Evolutionary conservation across 805 yeast genomes (phyloP), one percentile per base, ranked within the genome.

Genomic region (Saturnispora gosingensis): DNA sequence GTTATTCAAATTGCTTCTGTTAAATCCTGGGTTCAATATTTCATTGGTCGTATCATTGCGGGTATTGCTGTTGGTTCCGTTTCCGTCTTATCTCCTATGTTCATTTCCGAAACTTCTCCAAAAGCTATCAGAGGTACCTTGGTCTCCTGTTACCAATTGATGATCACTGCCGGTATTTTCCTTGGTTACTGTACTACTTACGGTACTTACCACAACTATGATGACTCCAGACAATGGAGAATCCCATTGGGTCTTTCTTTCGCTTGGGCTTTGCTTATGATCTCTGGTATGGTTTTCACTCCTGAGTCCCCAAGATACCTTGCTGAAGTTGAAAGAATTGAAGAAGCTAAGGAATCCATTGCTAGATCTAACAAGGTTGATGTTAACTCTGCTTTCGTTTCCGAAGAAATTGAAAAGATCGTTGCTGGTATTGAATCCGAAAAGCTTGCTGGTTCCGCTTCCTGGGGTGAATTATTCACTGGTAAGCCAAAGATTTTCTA

Each of bases 281-380:
- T 74, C 40, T 54, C 62, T 32, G 82, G 79, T 62, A 75, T 76
- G 80, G 55, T 72, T 27, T 71, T 73, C 56, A 80, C 81, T 76
- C 88, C 88, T 35, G 89, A 83, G 68, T 80, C 86, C 34, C 85
- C 88, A 55, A 71, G 85, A 61, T 83, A 64, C 69, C 73, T 83
- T 67, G 72, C 79, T 54, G 80, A 75, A 64, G 69, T 68, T 55
- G 70, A 68, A 43, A 72, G 67, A 51, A 56, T 72, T 35, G 82
- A 78, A 34, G 79, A 77, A 52, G 88, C 88, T 42, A 75, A 66
- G 59, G 53, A 54, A 3, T 74, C 84, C 11, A 65, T 83, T 56
- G 82, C 83, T 27, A 75, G 63, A 58, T 75, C 83, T 46, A 83
- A 83, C 73, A 81, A 77, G 63, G 72, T 75, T 39, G 58, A 73